Evolutionary conservation across 2,329 filamentous ascomycete genomes (phyloP), one percentile per base, ranked within the genome.

Genomic region (Cladophialophora bantiana): DNA sequence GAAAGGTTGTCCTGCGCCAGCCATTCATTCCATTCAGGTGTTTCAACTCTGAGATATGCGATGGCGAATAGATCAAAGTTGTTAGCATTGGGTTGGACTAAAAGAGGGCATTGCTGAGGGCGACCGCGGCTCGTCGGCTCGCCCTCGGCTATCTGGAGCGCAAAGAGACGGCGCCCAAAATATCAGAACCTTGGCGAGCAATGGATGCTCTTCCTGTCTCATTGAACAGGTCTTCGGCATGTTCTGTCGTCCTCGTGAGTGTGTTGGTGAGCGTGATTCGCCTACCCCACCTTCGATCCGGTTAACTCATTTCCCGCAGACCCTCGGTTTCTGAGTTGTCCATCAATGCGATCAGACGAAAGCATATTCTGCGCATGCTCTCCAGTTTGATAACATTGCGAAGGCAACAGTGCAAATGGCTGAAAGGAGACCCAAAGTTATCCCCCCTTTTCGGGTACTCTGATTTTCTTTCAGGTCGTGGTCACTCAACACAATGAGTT

Each of bases 241-340:
- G 40, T 42, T 13, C 13, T n/a, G 13, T 42, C 40, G 40, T 18
- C 15, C 15, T n/a, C 15, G 40, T 4, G 40, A n/a, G 40, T 4
- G 40, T n/a, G 18, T 42, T 42, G 40, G 40, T n/a, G 40, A n/a
- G 15, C 26, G 3, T 26, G 26, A 26, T 26, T 26, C 26, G 26
- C 26, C 18, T 50, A 26, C 40, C 45, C 18, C 45, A 26, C 45
- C 18, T 50, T 9, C 18, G 18, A 20, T 50, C 45, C 45, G 45
- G 45, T 50, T 50, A 50, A 50, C 45, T 18, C 20, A 18, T 50
- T 50, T 50, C 26, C 26, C 45, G 45, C 45, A 50, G 45, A 26
- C 45, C 45, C 45, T 50, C 45, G 45, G 45, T n/a, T n/a, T 9
- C 9, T 50, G 45, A 12, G 9, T 42, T 13, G 18, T 9, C 20